Conservation (phyloP, 2,329 filamentous ascomycete genomes). For the Coniochaeta pulveracea region DNA sequence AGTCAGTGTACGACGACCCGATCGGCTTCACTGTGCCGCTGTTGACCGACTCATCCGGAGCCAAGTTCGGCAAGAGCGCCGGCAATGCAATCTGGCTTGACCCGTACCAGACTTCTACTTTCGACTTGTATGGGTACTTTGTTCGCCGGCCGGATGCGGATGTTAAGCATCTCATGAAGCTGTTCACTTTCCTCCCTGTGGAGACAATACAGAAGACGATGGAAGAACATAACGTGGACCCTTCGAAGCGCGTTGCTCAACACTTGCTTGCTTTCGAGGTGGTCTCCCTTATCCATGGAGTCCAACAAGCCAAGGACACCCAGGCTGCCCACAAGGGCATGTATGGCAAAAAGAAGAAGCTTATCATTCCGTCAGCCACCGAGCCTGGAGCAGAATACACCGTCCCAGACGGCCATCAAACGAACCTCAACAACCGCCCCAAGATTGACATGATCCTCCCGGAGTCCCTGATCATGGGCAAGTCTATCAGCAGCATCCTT, state of each 20-base stretch:
- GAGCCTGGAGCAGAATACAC: constrained; percentile 6
- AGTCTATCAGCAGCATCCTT: constrained; percentile 48
- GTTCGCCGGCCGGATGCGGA: constrained; percentile 71
- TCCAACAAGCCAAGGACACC: constrained; percentile 49
- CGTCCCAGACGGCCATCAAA: constrained; percentile 8
- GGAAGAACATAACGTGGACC: constrained; percentile 53
- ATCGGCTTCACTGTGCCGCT: constrained; percentile 87
- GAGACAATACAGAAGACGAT: constrained; percentile 57
- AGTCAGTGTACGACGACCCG: constrained; percentile 40
- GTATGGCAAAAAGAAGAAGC: constrained; percentile 30
- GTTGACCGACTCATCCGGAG: constrained; percentile 71
- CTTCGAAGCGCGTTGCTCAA: constrained; percentile 66
- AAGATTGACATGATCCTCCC: constrained; percentile 48
- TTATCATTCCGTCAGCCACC: too few relatives aligned
- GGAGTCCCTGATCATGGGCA: constrained; percentile 36
- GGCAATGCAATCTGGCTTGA: constrained; percentile 95
- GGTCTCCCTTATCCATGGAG: constrained; percentile 66
- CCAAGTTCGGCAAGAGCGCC: constrained; percentile 90
- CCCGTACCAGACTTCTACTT: constrained; percentile 63
- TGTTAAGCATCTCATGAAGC: constrained; percentile 69
- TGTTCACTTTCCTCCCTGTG: constrained; percentile 81
- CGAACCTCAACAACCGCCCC: constrained; percentile 32
- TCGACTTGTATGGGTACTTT: constrained; percentile 88
- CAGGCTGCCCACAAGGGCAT: constrained; percentile 40
- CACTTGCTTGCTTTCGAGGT: constrained; percentile 77